Percentiles rank a stretch among this genome's conserved stretches.
These are phyloP conservation scores for Syzygium malaccense DNA, from an alignment of 441 rosid species.

Conservation along the genomic window DNA sequence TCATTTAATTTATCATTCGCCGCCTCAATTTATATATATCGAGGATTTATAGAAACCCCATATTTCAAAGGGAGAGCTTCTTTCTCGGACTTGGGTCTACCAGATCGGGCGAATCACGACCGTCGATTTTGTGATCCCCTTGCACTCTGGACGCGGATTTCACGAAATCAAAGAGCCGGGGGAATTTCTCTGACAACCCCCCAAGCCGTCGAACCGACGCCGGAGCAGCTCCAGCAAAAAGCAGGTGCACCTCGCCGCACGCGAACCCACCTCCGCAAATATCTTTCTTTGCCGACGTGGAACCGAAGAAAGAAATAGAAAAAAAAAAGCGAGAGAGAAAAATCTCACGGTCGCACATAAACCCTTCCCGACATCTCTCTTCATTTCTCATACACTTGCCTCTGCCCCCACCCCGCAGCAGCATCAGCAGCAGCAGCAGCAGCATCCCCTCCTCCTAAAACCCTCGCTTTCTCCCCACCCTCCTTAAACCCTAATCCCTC, in stretches of 20 bases:
- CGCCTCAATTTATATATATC: rapidly evolving
- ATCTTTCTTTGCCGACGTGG: not conserved
- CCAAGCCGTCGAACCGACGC: not conserved
- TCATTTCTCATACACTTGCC: too few relatives aligned
- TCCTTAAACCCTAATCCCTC: not conserved
- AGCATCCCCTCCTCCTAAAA: not conserved
- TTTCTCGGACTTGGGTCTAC: not conserved
- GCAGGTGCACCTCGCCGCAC: not conserved
- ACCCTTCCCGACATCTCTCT: not conserved
- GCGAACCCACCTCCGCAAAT: not conserved
- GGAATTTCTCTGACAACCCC: not conserved
- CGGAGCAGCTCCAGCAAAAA: not conserved
- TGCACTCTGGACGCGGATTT: not conserved
- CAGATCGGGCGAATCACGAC: not conserved
- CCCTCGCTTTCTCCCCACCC: not conserved
- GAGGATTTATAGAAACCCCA: not conserved
- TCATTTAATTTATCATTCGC: not conserved
- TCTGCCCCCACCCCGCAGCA: not conserved
- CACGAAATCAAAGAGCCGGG: not conserved
- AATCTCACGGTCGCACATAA: not conserved
- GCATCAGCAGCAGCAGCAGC: not conserved
- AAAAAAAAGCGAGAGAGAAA: not conserved
- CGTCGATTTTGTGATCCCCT: not conserved
- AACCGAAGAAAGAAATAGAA: not conserved
- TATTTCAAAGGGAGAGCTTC: not conserved